Evolutionary conservation across 2,329 filamentous ascomycete genomes (phyloP).

Genomic region (Ceratocystiopsis brevicomis): DNA sequence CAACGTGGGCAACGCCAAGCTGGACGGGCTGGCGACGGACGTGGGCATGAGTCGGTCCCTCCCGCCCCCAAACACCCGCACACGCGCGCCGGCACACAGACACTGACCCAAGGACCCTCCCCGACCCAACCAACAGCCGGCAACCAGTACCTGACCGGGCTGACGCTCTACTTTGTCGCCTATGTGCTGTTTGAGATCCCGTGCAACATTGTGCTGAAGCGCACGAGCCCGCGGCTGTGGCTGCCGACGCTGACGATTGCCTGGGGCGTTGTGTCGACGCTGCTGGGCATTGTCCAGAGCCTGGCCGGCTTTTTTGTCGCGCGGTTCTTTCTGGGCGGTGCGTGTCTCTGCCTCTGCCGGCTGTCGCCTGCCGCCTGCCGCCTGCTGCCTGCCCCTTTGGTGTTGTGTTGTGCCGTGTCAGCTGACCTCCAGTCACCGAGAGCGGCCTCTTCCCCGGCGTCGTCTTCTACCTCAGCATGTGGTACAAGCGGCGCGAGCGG

Average conservation of each 20-base stretch:
- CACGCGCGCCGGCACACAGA: too few relatives aligned
- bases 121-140: too few relatives aligned
- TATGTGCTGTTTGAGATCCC: conserved; percentile 47
- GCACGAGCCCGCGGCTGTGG: conserved; percentile 39
- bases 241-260: conserved; percentile 33
- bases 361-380: too few relatives aligned
- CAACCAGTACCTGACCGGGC: conserved; percentile 33
- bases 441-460: conserved; percentile 24
- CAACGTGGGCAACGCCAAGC: conserved; percentile 1
- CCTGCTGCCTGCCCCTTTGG: too few relatives aligned
- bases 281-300: conserved; percentile 20
- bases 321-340: conserved; percentile 20
- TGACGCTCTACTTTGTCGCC: conserved; percentile 23
- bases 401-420: too few relatives aligned
- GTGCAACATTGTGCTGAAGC: conserved; percentile 44
- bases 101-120: too few relatives aligned
- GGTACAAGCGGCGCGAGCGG: conserved; percentile 27
- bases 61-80: too few relatives aligned
- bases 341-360: too few relatives aligned
- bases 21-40: conserved; percentile 28
- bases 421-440: conserved; percentile 14
- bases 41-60: conserved; percentile 32
- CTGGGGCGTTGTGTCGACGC: conserved; percentile 30
- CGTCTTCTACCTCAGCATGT: conserved; percentile 22
- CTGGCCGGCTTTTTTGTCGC: conserved; percentile 19